A percentile compares a stretch with the other conserved stretches of the same genome.
phyloP scores from a whole-genome alignment of 345 rosid species.

The Citrus medica region DNA sequence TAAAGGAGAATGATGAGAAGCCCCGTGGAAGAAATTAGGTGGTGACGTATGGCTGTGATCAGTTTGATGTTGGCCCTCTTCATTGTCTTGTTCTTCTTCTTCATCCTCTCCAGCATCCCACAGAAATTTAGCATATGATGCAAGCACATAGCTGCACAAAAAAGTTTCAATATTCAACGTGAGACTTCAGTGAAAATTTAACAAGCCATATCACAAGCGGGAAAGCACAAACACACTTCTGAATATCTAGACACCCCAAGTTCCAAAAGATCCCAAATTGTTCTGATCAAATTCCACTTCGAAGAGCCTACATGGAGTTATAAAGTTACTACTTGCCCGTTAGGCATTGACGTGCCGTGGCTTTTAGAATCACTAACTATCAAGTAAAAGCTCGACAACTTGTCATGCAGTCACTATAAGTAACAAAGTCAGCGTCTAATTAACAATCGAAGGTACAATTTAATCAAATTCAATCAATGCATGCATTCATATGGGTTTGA shows the following conservation, averaged over 20 bases:
- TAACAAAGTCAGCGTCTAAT: not conserved
- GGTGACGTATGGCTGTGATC: slow-evolving; percentile 10
- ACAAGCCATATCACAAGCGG: not conserved
- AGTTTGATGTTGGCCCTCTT: not conserved
- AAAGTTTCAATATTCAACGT: not conserved
- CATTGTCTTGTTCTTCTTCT: slow-evolving; percentile 17
- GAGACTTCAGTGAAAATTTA: not conserved
- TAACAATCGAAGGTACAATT: not conserved
- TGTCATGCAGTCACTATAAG: not conserved
- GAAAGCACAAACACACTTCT: not conserved
- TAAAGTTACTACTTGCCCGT: not conserved
- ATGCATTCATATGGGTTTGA: not conserved
- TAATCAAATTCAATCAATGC: not conserved
- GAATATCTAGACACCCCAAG: not conserved
- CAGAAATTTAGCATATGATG: slow-evolving; percentile 70
- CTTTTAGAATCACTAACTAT: no score
- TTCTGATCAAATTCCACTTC: not conserved
- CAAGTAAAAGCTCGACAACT: no score
- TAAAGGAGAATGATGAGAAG: slow-evolving; percentile 22
- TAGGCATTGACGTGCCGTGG: no score
- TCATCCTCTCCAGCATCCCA: slow-evolving; percentile 68
- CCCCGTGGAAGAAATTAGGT: slow-evolving; percentile 25
- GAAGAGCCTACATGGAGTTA: not conserved
- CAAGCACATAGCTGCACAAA: slow-evolving; percentile 53
- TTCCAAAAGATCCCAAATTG: not conserved